Percentiles rank a stretch among this genome's conserved stretches.
Conservation (phyloP, 176 grass and related monocot species). For the Chloris gayana region DNA sequence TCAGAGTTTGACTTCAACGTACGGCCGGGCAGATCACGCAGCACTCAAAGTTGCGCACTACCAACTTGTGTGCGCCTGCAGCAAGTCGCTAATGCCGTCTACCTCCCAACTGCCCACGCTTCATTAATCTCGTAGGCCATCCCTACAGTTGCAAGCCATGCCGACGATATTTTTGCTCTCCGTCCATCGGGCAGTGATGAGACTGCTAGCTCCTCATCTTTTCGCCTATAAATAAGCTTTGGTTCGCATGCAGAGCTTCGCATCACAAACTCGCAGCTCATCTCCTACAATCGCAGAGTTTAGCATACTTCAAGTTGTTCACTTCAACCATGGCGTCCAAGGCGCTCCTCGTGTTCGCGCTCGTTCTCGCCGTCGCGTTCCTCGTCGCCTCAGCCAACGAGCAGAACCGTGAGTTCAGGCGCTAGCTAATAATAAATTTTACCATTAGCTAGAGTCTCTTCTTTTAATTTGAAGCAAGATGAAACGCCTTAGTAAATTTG, state of each 20-base stretch:
- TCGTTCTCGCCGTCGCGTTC: conserved; percentile 49
- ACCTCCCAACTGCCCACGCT: conserved; percentile 4
- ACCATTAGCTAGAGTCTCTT: not conserved
- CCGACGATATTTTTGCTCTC: not conserved
- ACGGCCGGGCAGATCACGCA: not conserved
- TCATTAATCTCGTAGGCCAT: not conserved
- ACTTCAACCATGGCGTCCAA: conserved; percentile 42
- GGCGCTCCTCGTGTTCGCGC: conserved; percentile 39
- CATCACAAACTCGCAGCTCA: not conserved
- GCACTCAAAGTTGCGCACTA: not conserved
- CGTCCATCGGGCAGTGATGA: no score
- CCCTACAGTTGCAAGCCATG: not conserved
- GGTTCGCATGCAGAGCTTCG: not conserved
- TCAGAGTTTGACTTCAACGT: not conserved
- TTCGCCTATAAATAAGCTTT: conserved; percentile 17
- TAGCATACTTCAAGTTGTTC: no score
- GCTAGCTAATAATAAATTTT: not conserved
- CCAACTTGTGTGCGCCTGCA: not conserved
- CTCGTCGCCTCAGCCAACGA: conserved; percentile 47
- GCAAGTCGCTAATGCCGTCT: not conserved
- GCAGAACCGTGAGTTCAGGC: conserved; percentile 41
- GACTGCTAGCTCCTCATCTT: not conserved
- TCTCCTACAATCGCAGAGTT: not conserved
- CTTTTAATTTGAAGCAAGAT: not conserved
- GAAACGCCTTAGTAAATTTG: not conserved